Evolutionary conservation across 225 moss, liverwort and hornwort genomes (phyloP), one percentile per base, ranked within the genome.

Genomic region (Marchantia paleacea): DNA sequence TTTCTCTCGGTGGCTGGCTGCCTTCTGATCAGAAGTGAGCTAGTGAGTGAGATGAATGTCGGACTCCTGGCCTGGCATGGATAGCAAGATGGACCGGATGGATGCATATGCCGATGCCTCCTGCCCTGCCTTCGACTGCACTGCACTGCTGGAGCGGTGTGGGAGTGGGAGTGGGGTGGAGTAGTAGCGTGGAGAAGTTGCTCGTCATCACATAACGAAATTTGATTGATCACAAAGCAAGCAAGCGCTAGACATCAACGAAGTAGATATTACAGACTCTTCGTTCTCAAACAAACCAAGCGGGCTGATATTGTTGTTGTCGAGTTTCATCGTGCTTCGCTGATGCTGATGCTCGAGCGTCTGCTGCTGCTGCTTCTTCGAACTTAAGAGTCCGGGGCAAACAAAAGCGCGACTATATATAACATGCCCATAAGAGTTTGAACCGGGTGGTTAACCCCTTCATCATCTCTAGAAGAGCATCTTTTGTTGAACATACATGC

Each of bases 401-500:
- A 68, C 29, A 31, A 68, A 31, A 29, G 11, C 68, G 14, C 30
- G 68, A 31, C 3, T 31, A 50, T 72, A 72, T 72, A n/a, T 72
- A 51, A 18, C 51, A 22, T 10, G 20, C 18, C 48, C 48, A 52
- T 14, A 31, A 15, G 70, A 49, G 31, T 70, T 70, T 65, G 22
- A 25, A 31, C 30, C 15, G 18, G 49, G 48, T 72, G 72, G 72
- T 52, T 72, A 52, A 49, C 51, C 51, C 31, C 72, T 72, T 72
- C 50, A 11, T 49, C 48, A 72, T 48, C 22, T 48, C 10, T 3
- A 51, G 22, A 49, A 19, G 50, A 72, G 72, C 72, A 72, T 72
- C 72, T 72, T 50, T 51, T 72, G n/a, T 72, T 48, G 50, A 51
- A 20, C 72, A 72, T 72, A 19, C 72, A 50, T 51, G 72, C 72